These are phyloP conservation scores for Fraxinus floribunda DNA, from an alignment of 305 asterid species.

Conservation along the genomic window DNA sequence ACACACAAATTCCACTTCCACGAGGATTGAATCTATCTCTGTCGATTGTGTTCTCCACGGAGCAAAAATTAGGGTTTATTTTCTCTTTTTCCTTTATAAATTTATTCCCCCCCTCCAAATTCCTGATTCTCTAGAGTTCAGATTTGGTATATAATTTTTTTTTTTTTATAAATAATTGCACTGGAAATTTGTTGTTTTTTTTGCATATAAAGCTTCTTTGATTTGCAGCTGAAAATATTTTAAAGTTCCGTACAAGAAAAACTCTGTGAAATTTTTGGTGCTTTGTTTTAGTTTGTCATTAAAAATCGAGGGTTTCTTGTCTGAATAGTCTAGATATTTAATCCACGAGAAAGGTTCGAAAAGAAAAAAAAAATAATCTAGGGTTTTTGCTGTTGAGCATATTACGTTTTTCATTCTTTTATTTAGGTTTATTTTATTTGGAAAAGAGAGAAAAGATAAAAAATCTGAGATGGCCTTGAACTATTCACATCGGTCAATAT, in stretches of 20 bases:
- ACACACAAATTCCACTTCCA: not conserved
- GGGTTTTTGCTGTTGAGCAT: constrained; percentile 13
- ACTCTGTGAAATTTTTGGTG: constrained; percentile 90
- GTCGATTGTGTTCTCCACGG: constrained; percentile 20
- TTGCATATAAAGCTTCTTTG: constrained; percentile 21
- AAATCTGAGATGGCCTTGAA: constrained; percentile 72
- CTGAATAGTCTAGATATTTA: constrained; percentile 28
- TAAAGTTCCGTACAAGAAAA: constrained; percentile 48
- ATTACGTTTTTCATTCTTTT: not conserved
- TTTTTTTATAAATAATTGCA: not conserved
- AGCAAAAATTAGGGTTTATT: constrained; percentile 32
- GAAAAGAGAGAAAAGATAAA: not conserved
- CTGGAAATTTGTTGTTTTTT: constrained; percentile 28
- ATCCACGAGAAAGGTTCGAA: not conserved
- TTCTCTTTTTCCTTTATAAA: not conserved
- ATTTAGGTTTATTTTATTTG: not conserved
- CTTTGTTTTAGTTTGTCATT: constrained; percentile 75
- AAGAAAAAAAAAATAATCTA: not conserved
- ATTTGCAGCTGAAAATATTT: constrained; percentile 31
- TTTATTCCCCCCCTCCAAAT: not conserved
- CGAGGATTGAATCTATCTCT: not conserved
- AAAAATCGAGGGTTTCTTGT: constrained; percentile 75
- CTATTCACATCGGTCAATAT: constrained; percentile 59
- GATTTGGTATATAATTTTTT: not conserved
- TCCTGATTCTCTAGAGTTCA: not conserved